Evolutionary conservation across 441 rosid species (phyloP), one percentile per base, ranked within the genome.

Genomic region (Mallotus repandus): DNA sequence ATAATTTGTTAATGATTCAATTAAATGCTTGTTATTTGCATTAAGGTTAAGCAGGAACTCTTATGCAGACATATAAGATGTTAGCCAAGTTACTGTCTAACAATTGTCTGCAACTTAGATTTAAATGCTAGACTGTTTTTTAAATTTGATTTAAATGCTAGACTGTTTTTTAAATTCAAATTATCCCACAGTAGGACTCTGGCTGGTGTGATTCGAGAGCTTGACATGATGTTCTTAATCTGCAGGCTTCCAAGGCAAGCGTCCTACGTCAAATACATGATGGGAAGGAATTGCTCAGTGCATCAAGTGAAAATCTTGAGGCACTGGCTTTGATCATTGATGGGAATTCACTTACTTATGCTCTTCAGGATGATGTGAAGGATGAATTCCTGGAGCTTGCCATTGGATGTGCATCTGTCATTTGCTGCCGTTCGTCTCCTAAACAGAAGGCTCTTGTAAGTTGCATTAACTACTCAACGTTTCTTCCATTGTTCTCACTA

Each of bases 391-490:
- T 96, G n/a, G 91, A 92, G 76, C 93, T 96, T 71, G 93, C 99
- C 50, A 75, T 89, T 63, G 89, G 91, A 59, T 96, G 99, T 76
- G 97, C 97, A 63, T 96, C 99, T 11, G 97, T 96, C 69, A 93
- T 96, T 76, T 96, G 99, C 84, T 96, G 99, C 48, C 97, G 99
- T 46, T 89, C 97, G 41, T 96, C 99, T 80, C 99, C 99, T 62
- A 96, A 90, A 84, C 99, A 96, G 86, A 96, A 96, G 81, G 97
- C 99, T 63, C 85, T 91, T 59, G 99, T 96, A 84, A 81, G 91
- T 87, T 61, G 11, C 59, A 10, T 22, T 46, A 64, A 56, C 66
- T 62, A 4, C 63, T 48, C 32, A 14, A 25, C 46, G 15, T 71
- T 6, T 72, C 4, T 68, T 66, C 2, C 22, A 19, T 4, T 63